Base-by-base conservation (phyloP, 2,329 filamentous ascomycete species). In the Fusarium floridanum region DNA sequence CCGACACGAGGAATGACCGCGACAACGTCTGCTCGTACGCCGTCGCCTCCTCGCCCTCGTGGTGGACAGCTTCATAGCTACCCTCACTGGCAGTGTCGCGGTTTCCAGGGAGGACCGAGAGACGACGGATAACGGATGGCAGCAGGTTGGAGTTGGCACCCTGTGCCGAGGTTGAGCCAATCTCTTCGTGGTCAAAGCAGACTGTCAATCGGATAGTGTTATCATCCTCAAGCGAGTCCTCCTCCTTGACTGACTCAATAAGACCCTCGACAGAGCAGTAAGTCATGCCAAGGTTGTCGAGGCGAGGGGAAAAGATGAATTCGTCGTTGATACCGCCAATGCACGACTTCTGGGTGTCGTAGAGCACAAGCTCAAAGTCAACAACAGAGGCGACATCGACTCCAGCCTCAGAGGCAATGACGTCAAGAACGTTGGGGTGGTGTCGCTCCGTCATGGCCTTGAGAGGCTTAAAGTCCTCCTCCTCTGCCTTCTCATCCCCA, bases 161-260 rank as follows among this genome's bases (percentile, higher is more conserved):
- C 80, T 99, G 97, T 6, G 96, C 95, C 4, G 95, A 97, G 67
- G 90, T 92, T 71, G 94, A 97, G 64, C 97, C 97, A 80, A 99
- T 97, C 82, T 99, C 97, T 84, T 99, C 97, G 85, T 99, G 95
- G 82, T 99, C 97, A 83, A 99, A 99, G 84, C 96, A 94, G 39
- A 95, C 93, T 76, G 97, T 93, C n/a, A 99, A 87, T 55, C 97
- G 94, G 80, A 98, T 98, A 20, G 91, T 92, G 5, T 90, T 86
- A 80, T 98, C 96, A 24, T 92, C 84, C 50, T 95, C 91, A 32
- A 98, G 89, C 7, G 92, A 89, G 5, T 87, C 85, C 14, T 89
- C 82, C 4, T 90, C 88, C 22, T 87, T 84, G 29, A 97, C 86
- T 0, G 96, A 98, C 73, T 92, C 89, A 78, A 98, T 95, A 66